Evolutionary conservation across 1,284 basidiomycete species (phyloP), one percentile per base, ranked within the genome.

Genomic region (Athelia psychrophila): DNA sequence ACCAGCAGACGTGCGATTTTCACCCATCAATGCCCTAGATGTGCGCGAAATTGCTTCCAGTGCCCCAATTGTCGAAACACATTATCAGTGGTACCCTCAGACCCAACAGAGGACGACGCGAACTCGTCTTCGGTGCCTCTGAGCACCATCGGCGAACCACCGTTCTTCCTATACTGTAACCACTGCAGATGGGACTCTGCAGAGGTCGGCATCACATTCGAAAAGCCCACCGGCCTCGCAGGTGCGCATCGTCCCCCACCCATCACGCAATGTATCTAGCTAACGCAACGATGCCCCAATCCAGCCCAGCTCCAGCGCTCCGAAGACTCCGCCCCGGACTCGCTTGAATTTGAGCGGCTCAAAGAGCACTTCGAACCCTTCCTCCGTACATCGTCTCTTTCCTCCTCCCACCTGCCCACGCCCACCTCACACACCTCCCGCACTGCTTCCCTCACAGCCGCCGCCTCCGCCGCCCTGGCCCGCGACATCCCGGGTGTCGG

Each of bases 181-280:
- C 85, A 89, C 63, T 99, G 97, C 64, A 81, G 90, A 64, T 99
- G 97, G 96, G 93, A 96, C 67, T 96, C 93, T 57, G 86, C 87
- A 6, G 85, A 92, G 65, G 84, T 95, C 1, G 91, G 88, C 0
- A 91, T 96, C 64, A 88, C 85, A 10, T 98, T 98, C 60, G 96
- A 98, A 63, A 99, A 98, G 67, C 92, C 95, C 0, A 95, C 95
- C 0, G 93, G 95, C 22, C 82, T 99, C 18, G 94, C 92, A 54
- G 83, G 93, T 94, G 58, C 60, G 83, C 33, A 22, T 30, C 20
- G 49, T 19, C 32, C 27, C 27, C 27, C 5, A 13, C 5, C 13
- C 33, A 42, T 8, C 20, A 9, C 19, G 33, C 15, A 19, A 36
- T 18, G 42, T 30, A 20, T 22, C 18, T 35, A 22, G 54, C 32